Conservation (phyloP, 2,329 filamentous ascomycete genomes). For the Bipolaris cookei region DNA sequence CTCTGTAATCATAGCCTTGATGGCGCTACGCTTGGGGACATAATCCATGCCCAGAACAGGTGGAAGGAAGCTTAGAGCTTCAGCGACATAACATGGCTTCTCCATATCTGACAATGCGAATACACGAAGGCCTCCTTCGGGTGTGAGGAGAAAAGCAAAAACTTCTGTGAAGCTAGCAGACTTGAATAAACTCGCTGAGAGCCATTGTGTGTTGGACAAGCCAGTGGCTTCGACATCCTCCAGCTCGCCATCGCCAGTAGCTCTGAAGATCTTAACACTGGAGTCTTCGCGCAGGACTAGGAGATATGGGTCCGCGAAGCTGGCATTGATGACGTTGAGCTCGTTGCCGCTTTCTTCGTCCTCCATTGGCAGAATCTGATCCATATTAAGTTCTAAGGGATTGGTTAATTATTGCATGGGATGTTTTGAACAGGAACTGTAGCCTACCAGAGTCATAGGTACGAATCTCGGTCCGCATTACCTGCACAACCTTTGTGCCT, state of each 20-base stretch:
- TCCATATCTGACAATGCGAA: conserved; percentile 77
- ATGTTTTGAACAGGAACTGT: not conserved
- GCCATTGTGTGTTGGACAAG: conserved; percentile 72
- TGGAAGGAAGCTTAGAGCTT: conserved; percentile 79
- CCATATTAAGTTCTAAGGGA: conserved; percentile 75
- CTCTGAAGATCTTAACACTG: conserved; percentile 78
- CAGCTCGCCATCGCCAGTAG: conserved; percentile 81
- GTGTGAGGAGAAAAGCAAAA: conserved; percentile 78
- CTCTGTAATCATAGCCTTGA: conserved; percentile 77
- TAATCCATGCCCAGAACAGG: conserved; percentile 76
- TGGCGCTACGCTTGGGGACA: conserved; percentile 70
- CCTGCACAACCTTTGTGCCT: conserved; percentile 82
- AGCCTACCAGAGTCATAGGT: conserved; percentile 85
- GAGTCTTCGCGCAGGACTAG: conserved; percentile 83
- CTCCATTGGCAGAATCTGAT: conserved; percentile 89
- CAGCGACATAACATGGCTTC: conserved; percentile 73
- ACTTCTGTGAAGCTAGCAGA: conserved; percentile 64
- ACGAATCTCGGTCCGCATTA: conserved; percentile 83
- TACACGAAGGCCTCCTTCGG: conserved; percentile 76
- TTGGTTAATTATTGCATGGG: not conserved
- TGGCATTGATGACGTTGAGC: conserved; percentile 77
- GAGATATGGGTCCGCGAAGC: conserved; percentile 85
- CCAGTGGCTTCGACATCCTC: conserved; percentile 76
- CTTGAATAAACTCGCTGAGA: conserved; percentile 82
- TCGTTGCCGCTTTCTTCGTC: conserved; percentile 82